Evolutionary conservation across 1,284 basidiomycete species (phyloP), one percentile per base, ranked within the genome.

Genomic region (Inonotus obliquus): DNA sequence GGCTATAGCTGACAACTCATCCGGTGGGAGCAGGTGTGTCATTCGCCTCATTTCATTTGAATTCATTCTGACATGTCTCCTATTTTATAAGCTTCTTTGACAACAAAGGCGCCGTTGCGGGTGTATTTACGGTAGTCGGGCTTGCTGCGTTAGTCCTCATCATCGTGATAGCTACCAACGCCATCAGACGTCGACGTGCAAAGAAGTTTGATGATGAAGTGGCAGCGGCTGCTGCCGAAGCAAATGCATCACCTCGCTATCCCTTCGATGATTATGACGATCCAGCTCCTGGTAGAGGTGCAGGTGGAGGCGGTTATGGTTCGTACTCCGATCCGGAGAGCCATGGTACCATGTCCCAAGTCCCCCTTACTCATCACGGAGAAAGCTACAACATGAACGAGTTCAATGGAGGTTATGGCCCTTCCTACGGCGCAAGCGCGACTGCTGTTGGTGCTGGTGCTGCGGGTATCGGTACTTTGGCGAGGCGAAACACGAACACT

Each of bases 71-170:
- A 25, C 17, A 19, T 25, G 62, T 48, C 13, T 35, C 39, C 51
- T 57, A 37, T 19, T 47, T 35, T 51, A 44, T 39, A 2, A 89
- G 87, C 51, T 91, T 91, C 75, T 86, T 89, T 70, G 64, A 78
- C 57, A 90, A 91, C 74, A 89, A 74, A 52, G 85, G 81, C 29
- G 87, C 86, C 0, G 85, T 90, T 7, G 86, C 84, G 0, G 88
- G 84, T 37, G 81, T 83, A 0, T 91, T 90, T 73, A 75, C 82
- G 37, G 86, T 84, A 56, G 87, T 86, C 41, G 86, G 87, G 19
- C 67, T 91, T 49, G 72, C 87, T 55, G 84, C 67, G 17, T 66
- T 83, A 37, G 81, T 74, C 4, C 61, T 88, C 66, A 2, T 81
- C 65, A 71, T 89, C 61, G 75, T 77, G n/a, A 65, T 89, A 54